Conservation (phyloP, 345 rosid species). For the Eucalyptus brandiana region DNA sequence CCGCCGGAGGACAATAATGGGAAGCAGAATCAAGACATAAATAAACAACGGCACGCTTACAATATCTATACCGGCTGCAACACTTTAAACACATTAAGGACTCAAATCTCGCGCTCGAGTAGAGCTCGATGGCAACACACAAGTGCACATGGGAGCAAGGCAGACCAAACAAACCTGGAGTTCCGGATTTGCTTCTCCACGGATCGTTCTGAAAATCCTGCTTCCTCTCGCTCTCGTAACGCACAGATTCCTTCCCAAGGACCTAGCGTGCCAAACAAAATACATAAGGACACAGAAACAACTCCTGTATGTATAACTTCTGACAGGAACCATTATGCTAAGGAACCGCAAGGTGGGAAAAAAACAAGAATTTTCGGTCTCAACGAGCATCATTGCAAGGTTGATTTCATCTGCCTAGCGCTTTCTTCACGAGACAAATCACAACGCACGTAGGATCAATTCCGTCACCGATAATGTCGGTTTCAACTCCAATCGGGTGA, state of each 20-base stretch:
- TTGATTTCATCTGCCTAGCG: background rate
- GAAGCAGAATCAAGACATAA: background rate
- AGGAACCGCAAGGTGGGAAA: background rate
- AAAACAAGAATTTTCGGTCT: background rate
- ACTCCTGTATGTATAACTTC: background rate
- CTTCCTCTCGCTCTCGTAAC: constrained; percentile 10
- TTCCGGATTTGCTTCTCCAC: constrained; percentile 23
- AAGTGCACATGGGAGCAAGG: background rate
- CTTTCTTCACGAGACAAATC: background rate
- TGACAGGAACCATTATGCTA: background rate
- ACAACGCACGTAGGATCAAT: background rate
- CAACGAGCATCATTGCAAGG: background rate
- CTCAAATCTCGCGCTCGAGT: background rate
- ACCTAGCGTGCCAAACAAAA: constrained; percentile 13
- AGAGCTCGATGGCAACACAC: background rate
- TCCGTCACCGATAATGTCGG: background rate
- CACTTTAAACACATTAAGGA: background rate
- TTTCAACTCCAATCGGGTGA: background rate
- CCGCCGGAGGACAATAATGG: background rate
- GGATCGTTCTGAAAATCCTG: constrained; percentile 22
- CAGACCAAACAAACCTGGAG: constrained; percentile 16
- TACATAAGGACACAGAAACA: background rate
- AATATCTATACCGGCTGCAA: background rate
- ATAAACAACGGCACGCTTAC: background rate
- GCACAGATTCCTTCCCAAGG: constrained; percentile 40